A percentile compares a stretch with the other conserved stretches of the same genome.
Conservation (phyloP, 2,329 filamentous ascomycete species). For the Epichloe typhina region DNA sequence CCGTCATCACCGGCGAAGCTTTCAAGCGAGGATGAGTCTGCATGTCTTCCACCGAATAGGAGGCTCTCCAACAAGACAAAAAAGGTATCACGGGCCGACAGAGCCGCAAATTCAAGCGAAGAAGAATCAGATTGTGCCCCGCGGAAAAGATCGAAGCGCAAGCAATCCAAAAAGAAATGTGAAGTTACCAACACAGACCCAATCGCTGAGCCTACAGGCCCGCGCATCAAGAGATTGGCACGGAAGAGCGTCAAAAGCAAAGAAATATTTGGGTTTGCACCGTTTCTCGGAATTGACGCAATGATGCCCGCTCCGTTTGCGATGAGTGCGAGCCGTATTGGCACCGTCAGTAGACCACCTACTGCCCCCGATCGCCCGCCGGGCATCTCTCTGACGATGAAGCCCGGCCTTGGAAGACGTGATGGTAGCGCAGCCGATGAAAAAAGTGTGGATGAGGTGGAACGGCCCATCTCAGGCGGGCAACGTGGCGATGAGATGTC, state of each 20-base stretch:
- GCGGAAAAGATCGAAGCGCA: not conserved
- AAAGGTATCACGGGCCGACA: not conserved
- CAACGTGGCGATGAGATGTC: not conserved
- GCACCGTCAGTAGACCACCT: conserved; percentile 1
- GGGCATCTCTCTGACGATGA: not conserved
- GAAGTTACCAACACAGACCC: not conserved
- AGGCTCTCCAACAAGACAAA: not conserved
- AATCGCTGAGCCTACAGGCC: conserved; percentile 11
- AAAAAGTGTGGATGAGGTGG: not conserved
- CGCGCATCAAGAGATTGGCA: conserved; percentile 25
- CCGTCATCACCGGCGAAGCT: too few species aligned
- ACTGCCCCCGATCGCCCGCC: not conserved
- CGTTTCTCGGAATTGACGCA: conserved; percentile 8
- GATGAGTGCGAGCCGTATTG: conserved; percentile 5
- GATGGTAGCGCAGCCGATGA: not conserved
- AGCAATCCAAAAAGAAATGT: not conserved
- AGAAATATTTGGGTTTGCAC: conserved; percentile 31
- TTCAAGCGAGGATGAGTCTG: not conserved
- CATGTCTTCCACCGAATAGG: not conserved
- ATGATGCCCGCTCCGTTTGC: conserved; percentile 9
- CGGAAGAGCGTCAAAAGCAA: conserved; percentile 31
- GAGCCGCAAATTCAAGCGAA: not conserved
- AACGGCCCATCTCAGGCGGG: not conserved
- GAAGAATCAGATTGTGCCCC: not conserved
- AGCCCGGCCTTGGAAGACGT: not conserved